Evolutionary conservation across 352 stramenopile species (phyloP).

Genomic region (Globisporangium parvum): DNA sequence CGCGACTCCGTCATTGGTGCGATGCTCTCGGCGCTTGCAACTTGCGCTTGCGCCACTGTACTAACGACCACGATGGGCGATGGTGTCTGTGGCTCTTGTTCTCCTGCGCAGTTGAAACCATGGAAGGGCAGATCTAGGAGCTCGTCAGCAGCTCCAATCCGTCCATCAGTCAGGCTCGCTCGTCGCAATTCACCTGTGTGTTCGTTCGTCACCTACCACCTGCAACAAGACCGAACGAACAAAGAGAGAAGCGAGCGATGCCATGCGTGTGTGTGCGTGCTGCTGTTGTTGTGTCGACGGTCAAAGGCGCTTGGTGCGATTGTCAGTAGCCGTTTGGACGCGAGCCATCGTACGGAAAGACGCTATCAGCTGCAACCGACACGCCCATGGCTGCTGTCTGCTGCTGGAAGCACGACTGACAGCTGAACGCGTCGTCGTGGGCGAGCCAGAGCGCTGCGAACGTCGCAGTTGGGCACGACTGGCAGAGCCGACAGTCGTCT

Average conservation of each 20-base stretch:
- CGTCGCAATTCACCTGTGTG: not conserved
- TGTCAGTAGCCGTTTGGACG: conserved; percentile 17
- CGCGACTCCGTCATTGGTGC: conserved; percentile 30
- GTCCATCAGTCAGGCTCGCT: not conserved
- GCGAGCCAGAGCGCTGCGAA: conserved; percentile 56
- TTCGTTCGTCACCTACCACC: not conserved
- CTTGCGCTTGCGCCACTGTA: not conserved
- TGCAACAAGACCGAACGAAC: not conserved
- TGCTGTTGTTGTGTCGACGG: no score
- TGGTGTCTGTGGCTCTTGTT: conserved; percentile 8
- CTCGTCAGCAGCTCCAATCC: not conserved
- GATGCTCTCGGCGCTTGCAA: not conserved
- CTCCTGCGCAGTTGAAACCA: conserved; percentile 30
- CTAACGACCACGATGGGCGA: no score
- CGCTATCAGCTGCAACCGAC: conserved; percentile 19
- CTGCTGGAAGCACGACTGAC: conserved; percentile 26
- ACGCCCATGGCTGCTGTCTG: conserved; percentile 15
- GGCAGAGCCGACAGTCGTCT: conserved; percentile 43
- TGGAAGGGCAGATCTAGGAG: conserved; percentile 57
- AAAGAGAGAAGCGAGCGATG: no score
- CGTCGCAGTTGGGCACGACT: conserved; percentile 16
- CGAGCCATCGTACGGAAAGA: conserved; percentile 48
- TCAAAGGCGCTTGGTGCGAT: not conserved
- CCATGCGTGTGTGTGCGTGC: no score
- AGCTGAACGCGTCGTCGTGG: conserved; percentile 38